Evolutionary conservation across 2,329 filamentous ascomycete species (phyloP).

Genomic region (Curvularia hawaiiensis): DNA sequence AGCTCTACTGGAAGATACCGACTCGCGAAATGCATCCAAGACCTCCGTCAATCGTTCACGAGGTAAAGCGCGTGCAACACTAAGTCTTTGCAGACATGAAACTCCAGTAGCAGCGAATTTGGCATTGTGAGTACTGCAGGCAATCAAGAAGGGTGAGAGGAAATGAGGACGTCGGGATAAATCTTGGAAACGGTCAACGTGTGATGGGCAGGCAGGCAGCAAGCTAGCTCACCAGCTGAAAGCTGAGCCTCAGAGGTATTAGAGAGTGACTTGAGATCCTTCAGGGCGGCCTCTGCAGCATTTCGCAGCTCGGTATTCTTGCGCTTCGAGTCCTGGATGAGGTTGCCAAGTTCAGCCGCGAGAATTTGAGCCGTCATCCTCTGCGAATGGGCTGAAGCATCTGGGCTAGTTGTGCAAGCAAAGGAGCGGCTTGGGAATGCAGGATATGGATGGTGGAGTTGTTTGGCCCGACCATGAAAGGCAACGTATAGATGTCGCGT

Average conservation of each 20-base stretch:
- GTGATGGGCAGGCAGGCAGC: background rate
- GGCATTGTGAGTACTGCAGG: slow-evolving; percentile 86
- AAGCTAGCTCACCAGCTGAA: slow-evolving; percentile 62
- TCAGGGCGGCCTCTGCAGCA: slow-evolving; percentile 91
- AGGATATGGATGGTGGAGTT: slow-evolving; percentile 15
- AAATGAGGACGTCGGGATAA: slow-evolving; percentile 82
- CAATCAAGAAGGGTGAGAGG: slow-evolving; percentile 91
- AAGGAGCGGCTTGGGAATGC: slow-evolving; percentile 9
- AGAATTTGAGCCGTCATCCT: slow-evolving; percentile 92
- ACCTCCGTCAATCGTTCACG: slow-evolving; percentile 81
- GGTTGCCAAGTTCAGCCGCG: slow-evolving; percentile 82
- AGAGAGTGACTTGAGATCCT: slow-evolving; percentile 80
- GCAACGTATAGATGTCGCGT: slow-evolving; percentile 22
- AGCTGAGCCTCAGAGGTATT: slow-evolving; percentile 77
- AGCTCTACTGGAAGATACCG: slow-evolving; percentile 67
- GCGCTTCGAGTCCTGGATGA: slow-evolving; percentile 94
- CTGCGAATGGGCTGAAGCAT: slow-evolving; percentile 28
- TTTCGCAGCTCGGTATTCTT: slow-evolving; percentile 90
- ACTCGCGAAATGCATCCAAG: slow-evolving; percentile 85
- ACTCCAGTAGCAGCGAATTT: slow-evolving; percentile 90
- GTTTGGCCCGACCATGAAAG: slow-evolving; percentile 22
- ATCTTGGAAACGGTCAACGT: slow-evolving; percentile 60
- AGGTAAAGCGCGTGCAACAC: slow-evolving; percentile 80
- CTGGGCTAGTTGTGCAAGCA: slow-evolving; percentile 23
- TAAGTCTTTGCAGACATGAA: slow-evolving; percentile 85